Evolutionary conservation across 169 alveolate genomes (phyloP).

Genomic region (Plasmodium vinckei): DNA sequence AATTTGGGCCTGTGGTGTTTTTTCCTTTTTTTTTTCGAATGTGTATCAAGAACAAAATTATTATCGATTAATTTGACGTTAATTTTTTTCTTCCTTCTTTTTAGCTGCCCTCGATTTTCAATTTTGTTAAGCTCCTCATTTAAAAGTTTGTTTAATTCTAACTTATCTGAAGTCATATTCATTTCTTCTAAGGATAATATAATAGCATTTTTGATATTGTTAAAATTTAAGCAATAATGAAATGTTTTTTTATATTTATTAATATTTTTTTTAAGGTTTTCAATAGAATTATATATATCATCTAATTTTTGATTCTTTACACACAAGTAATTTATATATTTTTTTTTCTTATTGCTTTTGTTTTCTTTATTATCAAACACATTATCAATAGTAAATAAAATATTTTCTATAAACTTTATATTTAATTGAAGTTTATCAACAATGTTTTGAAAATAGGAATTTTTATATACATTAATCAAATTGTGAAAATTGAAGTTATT

Average conservation of each 20-base stretch:
- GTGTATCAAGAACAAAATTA: slow-evolving; percentile 50
- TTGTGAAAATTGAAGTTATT: slow-evolving; percentile 26
- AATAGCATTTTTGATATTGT: slow-evolving; percentile 62
- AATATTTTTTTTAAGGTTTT: slow-evolving; percentile 55
- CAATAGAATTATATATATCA: slow-evolving; percentile 66
- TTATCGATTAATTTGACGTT: slow-evolving; percentile 51
- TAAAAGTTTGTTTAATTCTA: slow-evolving; percentile 47
- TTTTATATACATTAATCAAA: slow-evolving; percentile 31
- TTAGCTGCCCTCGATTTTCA: slow-evolving; percentile 53
- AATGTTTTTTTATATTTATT: slow-evolving; percentile 50
- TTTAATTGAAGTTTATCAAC: slow-evolving; percentile 65
- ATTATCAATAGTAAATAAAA: slow-evolving; percentile 41
- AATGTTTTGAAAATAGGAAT: slow-evolving; percentile 65
- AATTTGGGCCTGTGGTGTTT: neutral
- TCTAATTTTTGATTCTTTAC: slow-evolving; percentile 67
- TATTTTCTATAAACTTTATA: slow-evolving; percentile 64
- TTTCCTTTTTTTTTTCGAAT: slow-evolving; percentile 21
- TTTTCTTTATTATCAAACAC: slow-evolving; percentile 13
- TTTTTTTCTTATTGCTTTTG: slow-evolving; percentile 45
- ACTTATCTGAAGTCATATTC: slow-evolving; percentile 65
- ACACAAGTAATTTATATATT: slow-evolving; percentile 39
- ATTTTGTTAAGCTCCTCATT: slow-evolving; percentile 52
- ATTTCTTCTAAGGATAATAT: slow-evolving; percentile 52
- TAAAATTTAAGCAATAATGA: slow-evolving; percentile 69
- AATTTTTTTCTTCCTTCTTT: slow-evolving; percentile 65